Base-by-base conservation (phyloP, 345 rosid species). In the Eutrema japonicum region DNA sequence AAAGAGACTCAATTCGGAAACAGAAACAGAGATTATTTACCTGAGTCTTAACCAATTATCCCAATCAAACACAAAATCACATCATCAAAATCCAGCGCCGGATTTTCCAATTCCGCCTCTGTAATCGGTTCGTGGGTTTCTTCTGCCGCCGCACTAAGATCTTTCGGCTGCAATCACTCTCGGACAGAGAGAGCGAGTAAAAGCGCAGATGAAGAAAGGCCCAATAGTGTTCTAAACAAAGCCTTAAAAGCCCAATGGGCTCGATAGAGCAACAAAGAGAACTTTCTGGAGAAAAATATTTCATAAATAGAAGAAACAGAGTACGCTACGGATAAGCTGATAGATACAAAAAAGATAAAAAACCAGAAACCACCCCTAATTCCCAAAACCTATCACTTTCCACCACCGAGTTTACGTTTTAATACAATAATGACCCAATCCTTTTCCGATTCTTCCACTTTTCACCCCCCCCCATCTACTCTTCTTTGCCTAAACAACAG, bases 401-500 rank as follows among this genome's bases (percentile, higher is more conserved):
- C 38, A 22, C 73, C 62, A 33, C 68, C 48, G 27, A 49, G 62
- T 67, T 67, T 50, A 38, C 43, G 5, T 75, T 68, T 22, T 75
- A 11, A 52, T 68, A 68, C 74, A 42, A 13, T 27, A 59, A 33
- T 2, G 48, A 67, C 67, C 78, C 72, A 38, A 57, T 45, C 12
- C 18, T 13, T 42, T n/a, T 65, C 8, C 10, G 45, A 58, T 40
- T 22, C 73, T 59, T 50, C 68, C 38, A 67, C 54, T 16, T 59
- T 57, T 74, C 47, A 74, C 30, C 22, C 30, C 22, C 30, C 68
- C 74, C 53, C 12, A 57, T 6, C 67, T 75, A 67, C 68, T 60
- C 73, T 68, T 22, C 26, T 22, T 22, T 68, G 79, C 69, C 79
- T 69, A 68, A 68, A 75, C 74, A 75, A 75, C 79, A 38, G 64